Base-by-base conservation (phyloP, 1,139 yeast genomes). In the Hansenula lynferdii region DNA sequence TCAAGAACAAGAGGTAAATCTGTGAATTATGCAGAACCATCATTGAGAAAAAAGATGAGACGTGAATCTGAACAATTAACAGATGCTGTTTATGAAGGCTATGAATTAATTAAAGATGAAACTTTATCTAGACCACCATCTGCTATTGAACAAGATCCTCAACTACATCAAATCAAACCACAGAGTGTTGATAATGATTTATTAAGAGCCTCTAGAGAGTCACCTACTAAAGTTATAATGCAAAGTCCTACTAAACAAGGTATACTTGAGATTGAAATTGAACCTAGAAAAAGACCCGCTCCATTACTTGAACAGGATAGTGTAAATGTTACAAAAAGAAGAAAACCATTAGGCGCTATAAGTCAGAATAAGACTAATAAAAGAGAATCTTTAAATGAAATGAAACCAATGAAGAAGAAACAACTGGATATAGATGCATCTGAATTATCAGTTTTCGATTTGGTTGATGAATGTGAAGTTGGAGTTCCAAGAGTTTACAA, bases 21-120 rank as follows among this genome's bases (percentile, higher is more conserved):
- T 9, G 77, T 85, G 7, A 79, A 79, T 54, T 86, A 85, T 53
- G 78, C 79, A 14, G 70, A 80, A 25, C 86, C 92, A 0, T 77
- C 90, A 1, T 57, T 83, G 39, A 67, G 82, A 28, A 75, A 72
- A 14, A 85, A 85, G 52, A 72, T 83, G 80, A 71, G 95, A 53
- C 67, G 95, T 47, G 79, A 80, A 29, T 70, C 82, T 0, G 82
- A 67, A 27, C 69, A 70, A 46, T 62, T 80, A 34, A 74, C 74
- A 9, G 84, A 79, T 55, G 89, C 89, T 8, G 50, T 50, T 14
- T 49, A 31, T 30, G 51, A 48, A 6, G 47, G 37, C 18, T 42
- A 39, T 5, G 17, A n/a, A 9, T 10, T 4, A 11, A 16, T 31
- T 12, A 35, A 35, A 11, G 4, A 8, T 15, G 37, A 35, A 17